Evolutionary conservation across 805 yeast species (phyloP).

Genomic region (Jamesozyma gamospora): DNA sequence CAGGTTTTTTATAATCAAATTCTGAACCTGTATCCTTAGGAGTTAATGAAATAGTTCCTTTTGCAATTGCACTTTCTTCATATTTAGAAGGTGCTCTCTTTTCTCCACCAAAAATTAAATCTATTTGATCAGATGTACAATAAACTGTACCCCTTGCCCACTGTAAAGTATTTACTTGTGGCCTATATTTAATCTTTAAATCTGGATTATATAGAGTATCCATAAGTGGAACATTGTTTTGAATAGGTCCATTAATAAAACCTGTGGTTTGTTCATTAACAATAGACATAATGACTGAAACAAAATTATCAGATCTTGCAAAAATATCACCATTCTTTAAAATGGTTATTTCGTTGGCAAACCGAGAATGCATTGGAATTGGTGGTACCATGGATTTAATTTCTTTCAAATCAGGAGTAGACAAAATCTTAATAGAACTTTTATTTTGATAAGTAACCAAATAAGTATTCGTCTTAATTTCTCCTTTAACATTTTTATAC

Average conservation of each 20-base stretch:
- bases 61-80: conserved; percentile 50
- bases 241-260: conserved; percentile 27
- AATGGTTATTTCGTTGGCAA: conserved; percentile 35
- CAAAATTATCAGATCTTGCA: conserved; percentile 45
- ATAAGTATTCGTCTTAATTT: conserved; percentile 36
- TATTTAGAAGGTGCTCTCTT: conserved; percentile 52
- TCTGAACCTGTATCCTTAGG: conserved; percentile 9
- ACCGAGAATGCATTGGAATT: conserved; percentile 32
- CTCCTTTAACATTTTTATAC: conserved; percentile 8
- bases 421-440: conserved; percentile 37
- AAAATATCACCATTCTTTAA: conserved; percentile 48
- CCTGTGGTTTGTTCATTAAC: conserved; percentile 36
- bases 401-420: conserved; percentile 58
- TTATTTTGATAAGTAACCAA: conserved; percentile 37
- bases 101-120: conserved; percentile 61
- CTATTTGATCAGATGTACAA: conserved; percentile 54
- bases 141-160: conserved; percentile 76
- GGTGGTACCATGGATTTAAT: conserved; percentile 40
- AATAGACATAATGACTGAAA: conserved; percentile 42
- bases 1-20: conserved; percentile 38
- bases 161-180: conserved; percentile 65
- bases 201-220: conserved; percentile 65
- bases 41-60: conserved; percentile 29
- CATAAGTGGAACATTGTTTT: conserved; percentile 10
- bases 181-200: conserved; percentile 65